A percentile compares a stretch with the other conserved stretches of the same genome.
Evolutionary conservation across 2,329 filamentous ascomycete genomes (phyloP).

Genomic region (Colletotrichum lindemuthianum): DNA sequence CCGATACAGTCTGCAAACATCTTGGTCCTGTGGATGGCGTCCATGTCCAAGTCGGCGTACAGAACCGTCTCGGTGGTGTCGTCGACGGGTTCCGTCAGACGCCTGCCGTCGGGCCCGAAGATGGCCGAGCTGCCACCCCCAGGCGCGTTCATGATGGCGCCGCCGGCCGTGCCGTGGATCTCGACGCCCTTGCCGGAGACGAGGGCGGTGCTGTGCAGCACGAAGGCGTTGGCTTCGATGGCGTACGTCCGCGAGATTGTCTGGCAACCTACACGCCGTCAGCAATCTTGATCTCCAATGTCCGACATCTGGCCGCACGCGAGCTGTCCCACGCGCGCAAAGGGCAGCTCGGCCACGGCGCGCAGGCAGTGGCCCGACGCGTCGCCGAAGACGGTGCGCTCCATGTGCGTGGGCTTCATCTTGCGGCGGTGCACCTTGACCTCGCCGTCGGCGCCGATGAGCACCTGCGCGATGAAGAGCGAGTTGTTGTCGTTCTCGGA

Average conservation of each 20-base stretch:
- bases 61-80: constrained; percentile 58
- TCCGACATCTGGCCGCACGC: constrained; percentile 50
- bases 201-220: constrained; percentile 51
- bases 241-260: constrained; percentile 49
- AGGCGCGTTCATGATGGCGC: constrained; percentile 49
- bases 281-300: constrained; percentile 47
- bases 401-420: constrained; percentile 64
- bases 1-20: constrained; percentile 51
- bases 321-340: constrained; percentile 62
- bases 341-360: constrained; percentile 59
- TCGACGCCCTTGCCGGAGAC: constrained; percentile 52
- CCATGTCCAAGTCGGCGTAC: constrained; percentile 61
- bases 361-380: constrained; percentile 39
- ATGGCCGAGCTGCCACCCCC: constrained; percentile 60
- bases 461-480: constrained; percentile 58
- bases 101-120: constrained; percentile 61
- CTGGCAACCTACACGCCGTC: constrained; percentile 46
- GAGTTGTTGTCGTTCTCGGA: constrained; percentile 57
- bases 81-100: constrained; percentile 51
- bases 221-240: constrained; percentile 55
- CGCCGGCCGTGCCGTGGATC: constrained; percentile 50
- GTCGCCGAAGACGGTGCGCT: constrained; percentile 53
- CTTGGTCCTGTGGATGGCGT: constrained; percentile 50
- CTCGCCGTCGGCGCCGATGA: constrained; percentile 54
- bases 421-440: constrained; percentile 55